Conservation (phyloP, 257 asterid genomes). For the Solanum chiquidenum region DNA sequence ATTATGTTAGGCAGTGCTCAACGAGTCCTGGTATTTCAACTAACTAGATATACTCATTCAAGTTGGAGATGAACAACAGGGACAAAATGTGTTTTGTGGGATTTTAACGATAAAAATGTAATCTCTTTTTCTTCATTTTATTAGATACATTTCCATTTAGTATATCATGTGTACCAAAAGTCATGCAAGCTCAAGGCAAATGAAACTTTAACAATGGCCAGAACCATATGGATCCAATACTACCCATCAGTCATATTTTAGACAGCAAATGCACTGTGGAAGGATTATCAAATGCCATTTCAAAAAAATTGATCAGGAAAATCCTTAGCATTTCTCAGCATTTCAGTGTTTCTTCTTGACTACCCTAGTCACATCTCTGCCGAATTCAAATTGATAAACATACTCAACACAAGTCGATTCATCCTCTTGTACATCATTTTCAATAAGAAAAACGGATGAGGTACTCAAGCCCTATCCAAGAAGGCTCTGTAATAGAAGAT, state of each 20-base stretch:
- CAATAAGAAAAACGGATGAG: neutral
- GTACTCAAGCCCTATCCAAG: neutral
- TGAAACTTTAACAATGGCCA: neutral
- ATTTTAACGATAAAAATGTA: too few relatives aligned
- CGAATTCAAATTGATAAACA: neutral
- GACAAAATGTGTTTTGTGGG: neutral
- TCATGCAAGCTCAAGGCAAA: neutral
- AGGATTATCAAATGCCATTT: neutral
- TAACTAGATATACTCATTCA: neutral
- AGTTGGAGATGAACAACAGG: constrained; percentile 21
- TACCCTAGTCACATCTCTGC: neutral
- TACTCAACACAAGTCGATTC: neutral
- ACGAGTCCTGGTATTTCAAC: constrained; percentile 46
- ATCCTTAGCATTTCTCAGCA: neutral
- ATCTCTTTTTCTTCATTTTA: neutral
- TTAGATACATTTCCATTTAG: neutral
- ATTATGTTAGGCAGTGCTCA: constrained; percentile 27
- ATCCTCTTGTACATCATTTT: neutral
- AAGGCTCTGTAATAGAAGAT: neutral
- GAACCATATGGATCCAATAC: neutral
- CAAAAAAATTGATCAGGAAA: neutral
- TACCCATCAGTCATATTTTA: neutral
- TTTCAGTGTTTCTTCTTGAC: neutral
- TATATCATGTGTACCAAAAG: neutral
- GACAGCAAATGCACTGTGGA: neutral